Evolutionary conservation across 1,284 basidiomycete genomes (phyloP), one percentile per base, ranked within the genome.

Genomic region (Coniophora puteana): DNA sequence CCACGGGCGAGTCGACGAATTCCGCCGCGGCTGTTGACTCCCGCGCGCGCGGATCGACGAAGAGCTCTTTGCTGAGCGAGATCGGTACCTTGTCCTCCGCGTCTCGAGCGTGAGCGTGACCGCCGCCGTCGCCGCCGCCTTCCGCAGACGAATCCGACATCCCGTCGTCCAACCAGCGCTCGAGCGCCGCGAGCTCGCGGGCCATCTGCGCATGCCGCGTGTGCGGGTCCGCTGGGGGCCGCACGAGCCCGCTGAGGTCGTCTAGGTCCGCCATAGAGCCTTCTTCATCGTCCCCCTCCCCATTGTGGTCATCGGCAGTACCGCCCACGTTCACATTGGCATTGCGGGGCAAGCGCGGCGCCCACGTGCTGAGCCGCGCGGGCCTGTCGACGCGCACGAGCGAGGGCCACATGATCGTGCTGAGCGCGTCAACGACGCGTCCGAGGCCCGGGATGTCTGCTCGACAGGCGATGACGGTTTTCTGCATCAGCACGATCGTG

Each of bases 331-430:
- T 47, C 30, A 17, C 22, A 18, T 8, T 6, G 18, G 21, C 4
- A 13, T 8, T 17, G 11, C 13, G 6, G 7, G n/a, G n/a, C 8
- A 26, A 38, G 31, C 31, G 22, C 23, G 22, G 38, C 20, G 36
- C 10, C 7, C 5, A 7, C 18, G 25, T 40, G 33, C 17, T 44
- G 35, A 25, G 46, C 3, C 46, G 46, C 5, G 51, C 48, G 26
- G 39, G 44, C 13, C 43, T 48, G 27, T 56, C 49, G 20, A 39
- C 36, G 25, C 35, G 39, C 12, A 75, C 59, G 74, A 90, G 80
- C 0, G 81, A 81, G 4, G 87, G 83, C 87, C 87, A 90, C 82
- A 90, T 88, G 50, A 90, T 80, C 1, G 86, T 88, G 57, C 85
- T 83, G 28, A 90, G 63, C 7, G 87, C 83, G 54, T 89, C 86